phyloP scores from a whole-genome alignment of 1,284 basidiomycete genomes.

The Ustilago vetiveriae region DNA sequence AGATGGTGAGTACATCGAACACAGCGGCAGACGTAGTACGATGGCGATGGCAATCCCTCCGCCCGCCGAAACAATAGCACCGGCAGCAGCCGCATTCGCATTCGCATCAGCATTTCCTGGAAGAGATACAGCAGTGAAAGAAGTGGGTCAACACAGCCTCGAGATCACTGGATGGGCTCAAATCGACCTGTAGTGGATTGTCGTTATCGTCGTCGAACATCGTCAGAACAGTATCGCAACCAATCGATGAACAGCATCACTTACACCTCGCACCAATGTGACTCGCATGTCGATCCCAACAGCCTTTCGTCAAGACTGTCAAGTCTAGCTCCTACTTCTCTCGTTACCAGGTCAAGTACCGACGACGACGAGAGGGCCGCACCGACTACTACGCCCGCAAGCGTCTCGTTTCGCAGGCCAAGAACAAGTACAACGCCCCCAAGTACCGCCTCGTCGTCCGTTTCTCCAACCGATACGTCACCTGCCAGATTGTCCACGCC shows the following conservation, averaged over 20 bases:
- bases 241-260: neutral
- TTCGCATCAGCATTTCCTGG: neutral
- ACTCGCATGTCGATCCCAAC: too few relatives aligned
- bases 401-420: constrained; percentile 94
- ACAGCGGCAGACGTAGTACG: neutral
- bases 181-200: too few relatives aligned
- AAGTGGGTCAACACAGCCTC: too few relatives aligned
- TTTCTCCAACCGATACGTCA: constrained; percentile 71
- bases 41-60: neutral
- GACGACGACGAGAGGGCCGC: constrained; percentile 86
- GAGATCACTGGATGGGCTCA: too few relatives aligned
- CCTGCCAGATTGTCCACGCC: constrained; percentile 85
- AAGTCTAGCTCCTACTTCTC: constrained; percentile 88
- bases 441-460: constrained; percentile 99
- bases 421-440: constrained; percentile 99
- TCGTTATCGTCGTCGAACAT: too few relatives aligned
- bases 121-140: too few relatives aligned
- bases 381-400: constrained; percentile 99
- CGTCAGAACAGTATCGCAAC: too few relatives aligned
- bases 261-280: neutral
- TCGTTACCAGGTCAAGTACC: constrained; percentile 76
- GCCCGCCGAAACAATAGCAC: too few relatives aligned
- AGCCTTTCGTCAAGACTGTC: constrained; percentile 72
- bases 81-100: neutral
- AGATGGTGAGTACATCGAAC: constrained; percentile 47